Percentiles rank a stretch among this genome's conserved stretches.
Evolutionary conservation across 768 basidiomycete genomes (phyloP).

Genomic region (Mycena crocata): DNA sequence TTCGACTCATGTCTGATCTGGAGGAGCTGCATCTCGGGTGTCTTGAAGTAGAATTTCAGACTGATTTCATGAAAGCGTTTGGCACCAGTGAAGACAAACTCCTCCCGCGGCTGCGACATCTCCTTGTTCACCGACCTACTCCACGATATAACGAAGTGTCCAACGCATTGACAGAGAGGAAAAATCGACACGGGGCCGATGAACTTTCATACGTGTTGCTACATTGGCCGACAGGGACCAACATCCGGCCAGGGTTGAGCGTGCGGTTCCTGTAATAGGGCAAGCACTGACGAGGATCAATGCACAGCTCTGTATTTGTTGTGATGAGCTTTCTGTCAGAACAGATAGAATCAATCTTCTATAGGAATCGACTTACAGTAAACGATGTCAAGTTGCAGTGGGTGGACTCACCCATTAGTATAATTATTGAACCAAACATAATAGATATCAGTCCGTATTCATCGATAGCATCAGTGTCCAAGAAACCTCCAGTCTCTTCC

Average conservation of each 20-base stretch:
- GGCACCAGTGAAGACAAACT: not conserved
- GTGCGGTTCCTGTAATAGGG: not conserved
- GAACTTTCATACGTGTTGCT: not conserved
- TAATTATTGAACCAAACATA: not conserved
- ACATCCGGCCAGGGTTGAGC: not conserved
- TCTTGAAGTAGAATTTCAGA: not conserved
- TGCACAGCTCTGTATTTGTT: too few species aligned
- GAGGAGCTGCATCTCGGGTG: not conserved
- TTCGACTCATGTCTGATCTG: conserved; percentile 11
- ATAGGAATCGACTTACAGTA: too few species aligned
- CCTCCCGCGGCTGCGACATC: conserved; percentile 2
- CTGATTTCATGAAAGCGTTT: not conserved
- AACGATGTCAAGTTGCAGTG: too few species aligned
- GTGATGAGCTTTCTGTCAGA: too few species aligned
- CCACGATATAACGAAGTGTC: not conserved
- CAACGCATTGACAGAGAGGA: not conserved
- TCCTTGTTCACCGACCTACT: not conserved
- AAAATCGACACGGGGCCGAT: not conserved
- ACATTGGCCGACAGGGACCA: not conserved
- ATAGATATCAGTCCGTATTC: not conserved
- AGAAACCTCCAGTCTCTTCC: not conserved
- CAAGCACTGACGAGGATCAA: too few species aligned
- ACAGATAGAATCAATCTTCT: too few species aligned
- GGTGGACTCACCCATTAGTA: not conserved
- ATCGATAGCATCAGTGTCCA: not conserved